Conservation (phyloP, 1,284 basidiomycete genomes). For the Papiliotrema fonsecae region DNA sequence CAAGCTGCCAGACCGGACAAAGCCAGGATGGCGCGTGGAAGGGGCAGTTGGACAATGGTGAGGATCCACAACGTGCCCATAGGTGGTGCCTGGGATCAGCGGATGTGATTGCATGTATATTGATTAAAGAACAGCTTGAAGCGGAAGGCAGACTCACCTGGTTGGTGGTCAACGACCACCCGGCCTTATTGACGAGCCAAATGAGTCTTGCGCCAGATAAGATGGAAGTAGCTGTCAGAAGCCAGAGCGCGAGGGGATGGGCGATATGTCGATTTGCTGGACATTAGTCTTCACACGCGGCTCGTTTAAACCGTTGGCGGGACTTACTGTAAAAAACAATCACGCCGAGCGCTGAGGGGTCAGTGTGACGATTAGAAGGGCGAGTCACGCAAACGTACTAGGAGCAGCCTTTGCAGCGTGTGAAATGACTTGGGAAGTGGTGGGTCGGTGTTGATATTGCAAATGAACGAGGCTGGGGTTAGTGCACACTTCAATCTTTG, state of each 20-base stretch:
- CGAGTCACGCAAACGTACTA: slow-evolving; percentile 18
- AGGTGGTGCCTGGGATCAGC: slow-evolving; percentile 37
- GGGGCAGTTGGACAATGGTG: slow-evolving; percentile 44
- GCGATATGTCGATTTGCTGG: slow-evolving; percentile 1
- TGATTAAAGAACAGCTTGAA: no score
- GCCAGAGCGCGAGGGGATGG: neutral
- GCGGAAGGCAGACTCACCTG: slow-evolving; percentile 27
- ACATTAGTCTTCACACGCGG: neutral
- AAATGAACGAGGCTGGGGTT: slow-evolving; percentile 32
- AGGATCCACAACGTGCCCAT: slow-evolving; percentile 47
- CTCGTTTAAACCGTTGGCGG: neutral
- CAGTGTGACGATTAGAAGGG: neutral
- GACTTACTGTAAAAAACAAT: slow-evolving; percentile 39
- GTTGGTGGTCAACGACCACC: slow-evolving; percentile 35
- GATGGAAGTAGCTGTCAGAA: slow-evolving; percentile 16
- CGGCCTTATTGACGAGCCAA: slow-evolving; percentile 46
- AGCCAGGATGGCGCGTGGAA: slow-evolving; percentile 33
- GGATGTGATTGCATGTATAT: no score
- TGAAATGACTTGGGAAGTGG: slow-evolving; percentile 11
- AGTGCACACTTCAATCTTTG: neutral
- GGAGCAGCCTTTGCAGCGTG: slow-evolving; percentile 31
- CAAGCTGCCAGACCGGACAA: slow-evolving; percentile 28
- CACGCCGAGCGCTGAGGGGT: slow-evolving; percentile 28
- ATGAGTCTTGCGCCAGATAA: slow-evolving; percentile 39
- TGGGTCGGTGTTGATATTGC: slow-evolving; percentile 34